phyloP scores from a whole-genome alignment of 2,329 filamentous ascomycete genomes.

The Microcera coccophila region DNA sequence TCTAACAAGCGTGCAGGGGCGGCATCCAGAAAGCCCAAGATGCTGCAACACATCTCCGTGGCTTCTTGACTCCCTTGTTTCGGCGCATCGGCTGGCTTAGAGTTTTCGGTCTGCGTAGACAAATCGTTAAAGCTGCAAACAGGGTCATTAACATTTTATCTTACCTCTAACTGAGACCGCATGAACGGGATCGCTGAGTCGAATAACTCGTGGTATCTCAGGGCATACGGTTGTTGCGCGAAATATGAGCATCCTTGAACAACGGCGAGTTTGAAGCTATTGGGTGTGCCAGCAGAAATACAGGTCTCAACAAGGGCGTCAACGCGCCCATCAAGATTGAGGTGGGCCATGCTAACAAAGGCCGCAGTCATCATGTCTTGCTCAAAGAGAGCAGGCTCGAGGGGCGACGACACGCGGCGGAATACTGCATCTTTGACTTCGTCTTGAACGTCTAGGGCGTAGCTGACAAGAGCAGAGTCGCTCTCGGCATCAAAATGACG shows the following conservation, averaged over 20 bases:
- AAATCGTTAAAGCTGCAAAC: not conserved
- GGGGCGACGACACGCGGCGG: conserved; percentile 44
- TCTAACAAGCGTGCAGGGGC: conserved; percentile 38
- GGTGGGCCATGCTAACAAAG: conserved; percentile 60
- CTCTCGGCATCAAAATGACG: conserved; percentile 61
- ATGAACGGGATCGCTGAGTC: conserved; percentile 53
- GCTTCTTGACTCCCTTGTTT: conserved; percentile 12
- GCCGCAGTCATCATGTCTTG: conserved; percentile 63
- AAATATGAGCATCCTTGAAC: conserved; percentile 62
- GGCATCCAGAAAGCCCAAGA: conserved; percentile 55
- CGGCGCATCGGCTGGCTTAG: conserved; percentile 9
- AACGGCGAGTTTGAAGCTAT: conserved; percentile 58
- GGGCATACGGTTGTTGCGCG: conserved; percentile 47
- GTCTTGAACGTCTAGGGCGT: conserved; percentile 66
- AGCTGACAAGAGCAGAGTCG: conserved; percentile 62
- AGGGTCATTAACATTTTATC: conserved; percentile 9
- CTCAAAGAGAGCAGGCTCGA: conserved; percentile 53
- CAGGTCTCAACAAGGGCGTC: conserved; percentile 55
- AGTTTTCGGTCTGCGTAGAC: conserved; percentile 17
- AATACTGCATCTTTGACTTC: conserved; percentile 65
- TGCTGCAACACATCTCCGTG: conserved; percentile 33
- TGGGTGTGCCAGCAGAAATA: conserved; percentile 53
- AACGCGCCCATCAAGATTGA: conserved; percentile 57
- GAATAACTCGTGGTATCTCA: conserved; percentile 54
- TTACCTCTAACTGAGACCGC: conserved; percentile 53